phyloP scores from a whole-genome alignment of 345 rosid genomes.

The Salix caprea region DNA sequence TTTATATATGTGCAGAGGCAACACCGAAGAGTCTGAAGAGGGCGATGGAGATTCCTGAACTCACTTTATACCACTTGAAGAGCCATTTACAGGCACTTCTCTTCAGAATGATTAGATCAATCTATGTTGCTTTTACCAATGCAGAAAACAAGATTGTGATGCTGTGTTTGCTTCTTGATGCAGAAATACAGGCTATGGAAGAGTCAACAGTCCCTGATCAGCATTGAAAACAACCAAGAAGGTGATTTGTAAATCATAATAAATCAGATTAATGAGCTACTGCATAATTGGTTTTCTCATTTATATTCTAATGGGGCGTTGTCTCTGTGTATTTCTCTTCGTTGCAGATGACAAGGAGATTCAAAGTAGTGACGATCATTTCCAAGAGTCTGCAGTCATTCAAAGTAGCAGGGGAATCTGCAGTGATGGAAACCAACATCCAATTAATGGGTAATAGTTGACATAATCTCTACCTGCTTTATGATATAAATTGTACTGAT shows the following conservation, averaged over 20 bases:
- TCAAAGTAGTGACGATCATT: constrained; percentile 31
- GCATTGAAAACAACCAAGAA: constrained; percentile 39
- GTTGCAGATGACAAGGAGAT: constrained; percentile 46
- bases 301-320: background rate
- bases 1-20: constrained; percentile 54
- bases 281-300: background rate
- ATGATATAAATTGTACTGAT: constrained; percentile 11
- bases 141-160: background rate
- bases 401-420: constrained; percentile 16
- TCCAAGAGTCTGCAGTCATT: constrained; percentile 22
- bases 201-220: constrained; percentile 44
- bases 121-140: constrained; percentile 1
- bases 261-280: background rate
- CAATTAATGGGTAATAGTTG: constrained; percentile 56
- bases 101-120: background rate
- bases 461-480: background rate
- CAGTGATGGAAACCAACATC: constrained; percentile 36
- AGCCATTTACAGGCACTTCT: constrained; percentile 81
- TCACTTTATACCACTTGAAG: constrained; percentile 90
- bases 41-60: constrained; percentile 76
- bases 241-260: constrained; percentile 7
- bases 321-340: constrained; percentile 9
- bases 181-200: constrained; percentile 94
- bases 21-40: constrained; percentile 92
- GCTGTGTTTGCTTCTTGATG: constrained; percentile 19